Evolutionary conservation across 2,329 filamentous ascomycete genomes (phyloP), one percentile per base, ranked within the genome.

Genomic region (Penicillium sp.): DNA sequence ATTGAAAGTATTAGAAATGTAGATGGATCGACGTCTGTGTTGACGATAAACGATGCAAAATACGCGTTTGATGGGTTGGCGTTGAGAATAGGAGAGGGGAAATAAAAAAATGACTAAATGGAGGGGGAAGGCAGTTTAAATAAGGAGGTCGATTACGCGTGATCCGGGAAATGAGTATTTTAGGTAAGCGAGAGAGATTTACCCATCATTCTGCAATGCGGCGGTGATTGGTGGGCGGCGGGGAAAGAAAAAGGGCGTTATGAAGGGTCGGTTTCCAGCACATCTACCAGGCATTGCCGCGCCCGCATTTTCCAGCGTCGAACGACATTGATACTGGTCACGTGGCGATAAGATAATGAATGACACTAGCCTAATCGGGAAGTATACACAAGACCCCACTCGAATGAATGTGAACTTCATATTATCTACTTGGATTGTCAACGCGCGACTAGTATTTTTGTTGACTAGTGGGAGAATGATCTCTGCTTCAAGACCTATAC

Each of bases 241-340:
- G 59, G 45, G 56, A 58, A 61, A 58, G 47, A 67, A 73, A 75
- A 72, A 65, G 67, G 60, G 60, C 48, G 70, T 74, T 75, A 73
- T 72, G 71, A 74, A 71, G 63, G 68, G 66, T 68, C 61, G 69
- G 65, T 73, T 75, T 75, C 61, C 59, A 69, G 69, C 53, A 55
- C 68, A 61, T 61, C 56, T 55, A 55, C 53, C 48, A 56, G 57
- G 40, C 43, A 57, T 51, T 55, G 57, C 43, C 38, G 31, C 35
- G 50, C 59, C 62, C 57, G 59, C 60, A 56, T 59, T 63, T 61
- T 55, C 46, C 53, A 36, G 36, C 17, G 50, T 36, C 31, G 46
- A 37, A 48, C 53, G 19, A 37, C 31, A 55, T 45, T 49, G 47
- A 50, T 43, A 10, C 3, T 9, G 5, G 11, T 65, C 66, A 69